Conservation (phyloP, 192 early-diverging fungal species). For the Linnemannia elongata region DNA sequence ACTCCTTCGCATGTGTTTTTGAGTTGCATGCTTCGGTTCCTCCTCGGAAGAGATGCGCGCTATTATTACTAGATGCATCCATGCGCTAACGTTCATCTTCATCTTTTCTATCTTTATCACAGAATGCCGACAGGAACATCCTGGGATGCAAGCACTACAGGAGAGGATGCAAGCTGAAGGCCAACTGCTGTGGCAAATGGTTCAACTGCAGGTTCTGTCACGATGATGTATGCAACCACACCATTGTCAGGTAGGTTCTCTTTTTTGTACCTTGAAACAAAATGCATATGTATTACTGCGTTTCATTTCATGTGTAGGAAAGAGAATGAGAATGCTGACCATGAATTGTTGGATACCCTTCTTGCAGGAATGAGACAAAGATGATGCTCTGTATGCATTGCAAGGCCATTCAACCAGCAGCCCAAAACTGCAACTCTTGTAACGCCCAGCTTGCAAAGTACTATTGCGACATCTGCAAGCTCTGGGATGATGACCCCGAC, state of each 20-base stretch:
- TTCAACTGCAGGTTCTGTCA: slow-evolving; percentile 87
- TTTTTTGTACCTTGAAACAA: neutral
- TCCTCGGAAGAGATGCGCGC: neutral
- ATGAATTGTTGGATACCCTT: neutral
- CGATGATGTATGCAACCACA: slow-evolving; percentile 82
- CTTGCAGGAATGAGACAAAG: slow-evolving; percentile 62
- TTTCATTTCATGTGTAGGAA: neutral
- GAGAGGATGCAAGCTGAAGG: slow-evolving; percentile 78
- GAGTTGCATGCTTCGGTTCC: neutral
- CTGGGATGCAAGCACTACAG: slow-evolving; percentile 88
- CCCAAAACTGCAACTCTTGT: slow-evolving; percentile 83
- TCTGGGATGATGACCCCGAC: slow-evolving; percentile 88
- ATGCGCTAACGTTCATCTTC: neutral
- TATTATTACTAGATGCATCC: neutral
- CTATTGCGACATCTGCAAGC: slow-evolving; percentile 90
- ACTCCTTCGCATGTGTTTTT: neutral
- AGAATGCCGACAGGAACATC: slow-evolving; percentile 66
- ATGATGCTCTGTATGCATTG: slow-evolving; percentile 97
- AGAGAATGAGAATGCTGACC: neutral
- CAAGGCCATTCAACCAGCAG: slow-evolving; percentile 80
- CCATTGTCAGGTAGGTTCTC: slow-evolving; percentile 73
- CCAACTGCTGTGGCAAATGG: slow-evolving; percentile 86
- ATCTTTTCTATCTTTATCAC: neutral
- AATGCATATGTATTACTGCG: neutral
- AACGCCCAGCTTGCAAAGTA: slow-evolving; percentile 77